Evolutionary conservation across 331 rosid species (phyloP).

Genomic region (Arachis monticola): DNA sequence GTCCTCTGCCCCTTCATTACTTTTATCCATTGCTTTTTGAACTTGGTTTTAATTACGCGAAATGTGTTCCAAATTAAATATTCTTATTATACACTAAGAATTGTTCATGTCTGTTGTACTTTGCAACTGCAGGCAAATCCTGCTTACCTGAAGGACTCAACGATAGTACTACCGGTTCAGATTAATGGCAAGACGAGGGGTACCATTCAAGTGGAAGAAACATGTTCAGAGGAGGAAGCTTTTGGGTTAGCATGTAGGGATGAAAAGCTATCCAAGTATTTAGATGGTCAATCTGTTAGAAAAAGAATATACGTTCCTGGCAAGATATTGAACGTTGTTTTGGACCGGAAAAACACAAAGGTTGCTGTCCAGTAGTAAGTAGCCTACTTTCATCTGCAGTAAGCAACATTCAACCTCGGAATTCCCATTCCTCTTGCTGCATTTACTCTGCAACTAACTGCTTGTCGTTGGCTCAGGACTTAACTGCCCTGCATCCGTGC

Average conservation of each 20-base stretch:
- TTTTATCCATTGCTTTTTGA: too few relatives aligned
- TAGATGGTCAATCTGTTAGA: slow-evolving; percentile 63
- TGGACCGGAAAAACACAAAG: slow-evolving; percentile 71
- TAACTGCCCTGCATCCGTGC: too few relatives aligned
- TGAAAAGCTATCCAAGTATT: slow-evolving; percentile 77
- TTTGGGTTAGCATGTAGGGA: slow-evolving; percentile 68
- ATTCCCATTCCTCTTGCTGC: slow-evolving; percentile 22
- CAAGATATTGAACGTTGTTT: slow-evolving; percentile 84
- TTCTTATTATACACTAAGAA: too few relatives aligned
- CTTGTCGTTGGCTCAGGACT: too few relatives aligned
- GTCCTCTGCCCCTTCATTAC: too few relatives aligned
- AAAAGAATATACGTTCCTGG: slow-evolving; percentile 87
- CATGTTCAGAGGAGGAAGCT: slow-evolving; percentile 86
- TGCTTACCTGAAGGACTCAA: slow-evolving; percentile 72
- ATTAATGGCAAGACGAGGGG: slow-evolving; percentile 99
- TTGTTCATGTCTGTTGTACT: slow-evolving; percentile 1
- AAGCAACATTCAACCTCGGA: slow-evolving; percentile 32
- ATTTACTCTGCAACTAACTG: neutral
- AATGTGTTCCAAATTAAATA: neutral
- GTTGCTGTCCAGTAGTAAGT: slow-evolving; percentile 48
- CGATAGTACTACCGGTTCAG: slow-evolving; percentile 82
- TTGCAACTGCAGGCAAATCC: slow-evolving; percentile 69
- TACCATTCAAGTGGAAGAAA: slow-evolving; percentile 82
- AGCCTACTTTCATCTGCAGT: slow-evolving; percentile 18
- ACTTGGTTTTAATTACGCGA: too few relatives aligned